Base-by-base conservation (phyloP, 371 early-diverging fungal genomes). In the Mortierella sp. region DNA sequence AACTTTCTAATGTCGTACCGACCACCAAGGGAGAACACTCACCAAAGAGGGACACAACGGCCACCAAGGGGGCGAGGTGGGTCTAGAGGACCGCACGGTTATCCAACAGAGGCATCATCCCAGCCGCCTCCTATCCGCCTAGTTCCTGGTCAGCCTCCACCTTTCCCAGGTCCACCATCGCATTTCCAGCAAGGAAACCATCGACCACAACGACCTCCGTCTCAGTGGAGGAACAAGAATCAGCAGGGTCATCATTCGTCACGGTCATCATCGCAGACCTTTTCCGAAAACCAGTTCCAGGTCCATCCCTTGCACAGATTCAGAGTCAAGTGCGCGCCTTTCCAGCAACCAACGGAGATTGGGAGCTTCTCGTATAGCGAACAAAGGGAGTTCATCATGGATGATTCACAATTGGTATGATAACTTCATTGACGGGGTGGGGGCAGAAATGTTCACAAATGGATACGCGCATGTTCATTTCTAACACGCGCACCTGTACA, bases 341-440 rank as follows among this genome's bases (percentile, higher is more conserved):
- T 87, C 60, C 84, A 83, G 25, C 92, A 93, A 57, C 96, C 96
- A 1, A 68, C 74, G 1, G 96, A 96, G 70, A 66, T 96, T 16
- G 83, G 81, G 0, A 90, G 86, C 45, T 96, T 91, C 70, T 91
- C 91, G 48, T 90, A 92, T 69, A 91, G 92, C 60, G 84, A 78
- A 4, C 48, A 86, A 25, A 86, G 94, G 44, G 68, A 56, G 5
- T 81, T 91, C 14, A 78, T 84, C 70, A 82, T 91, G 78, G 88
- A 91, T 78, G 84, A 90, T 68, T 78, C 87, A 16, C 90, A 89
- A 60, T 79, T 94, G 76, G 91, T 89, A n/a, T n/a, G n/a, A n/a
- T n/a, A n/a, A n/a, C n/a, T n/a, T n/a, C n/a, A n/a, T n/a, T n/a
- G n/a, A n/a, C n/a, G n/a, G n/a, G n/a, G n/a, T n/a, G n/a, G n/a